phyloP scores from a whole-genome alignment of 2,329 filamentous ascomycete species.

The Trichophyton equinum region DNA sequence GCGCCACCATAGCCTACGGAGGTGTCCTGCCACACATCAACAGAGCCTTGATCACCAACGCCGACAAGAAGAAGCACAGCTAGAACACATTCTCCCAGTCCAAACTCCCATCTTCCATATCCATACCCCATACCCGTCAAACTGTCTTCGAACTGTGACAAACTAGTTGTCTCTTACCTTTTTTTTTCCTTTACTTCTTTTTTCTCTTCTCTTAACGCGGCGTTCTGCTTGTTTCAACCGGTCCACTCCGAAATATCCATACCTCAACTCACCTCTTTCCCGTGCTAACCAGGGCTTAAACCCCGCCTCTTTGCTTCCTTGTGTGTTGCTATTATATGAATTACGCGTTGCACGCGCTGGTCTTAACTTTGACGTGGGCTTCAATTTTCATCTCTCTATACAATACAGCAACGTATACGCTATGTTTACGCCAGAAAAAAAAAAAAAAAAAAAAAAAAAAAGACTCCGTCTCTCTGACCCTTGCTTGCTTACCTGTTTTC shows the following conservation, averaged over 20 bases:
- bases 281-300: neutral
- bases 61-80: constrained; percentile 76
- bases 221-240: neutral
- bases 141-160: too few relatives aligned
- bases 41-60: constrained; percentile 86
- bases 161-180: too few relatives aligned
- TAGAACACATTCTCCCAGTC: neutral
- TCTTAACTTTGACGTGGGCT: neutral
- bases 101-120: neutral
- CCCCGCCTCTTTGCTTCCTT: neutral
- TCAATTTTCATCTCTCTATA: neutral
- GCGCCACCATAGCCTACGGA: constrained; percentile 94
- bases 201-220: neutral
- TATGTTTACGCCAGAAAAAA: neutral
- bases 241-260: neutral
- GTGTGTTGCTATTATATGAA: constrained; percentile 2
- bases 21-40: constrained; percentile 99
- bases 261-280: neutral
- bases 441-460: too few relatives aligned
- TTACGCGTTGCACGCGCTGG: constrained; percentile 2
- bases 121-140: too few relatives aligned
- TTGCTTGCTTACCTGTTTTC: neutral
- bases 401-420: neutral
- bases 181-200: too few relatives aligned
- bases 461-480: neutral